These are phyloP conservation scores for Gamarada debralockiae DNA, from an alignment of 495 filamentous ascomycete genomes.

Conservation along the genomic window DNA sequence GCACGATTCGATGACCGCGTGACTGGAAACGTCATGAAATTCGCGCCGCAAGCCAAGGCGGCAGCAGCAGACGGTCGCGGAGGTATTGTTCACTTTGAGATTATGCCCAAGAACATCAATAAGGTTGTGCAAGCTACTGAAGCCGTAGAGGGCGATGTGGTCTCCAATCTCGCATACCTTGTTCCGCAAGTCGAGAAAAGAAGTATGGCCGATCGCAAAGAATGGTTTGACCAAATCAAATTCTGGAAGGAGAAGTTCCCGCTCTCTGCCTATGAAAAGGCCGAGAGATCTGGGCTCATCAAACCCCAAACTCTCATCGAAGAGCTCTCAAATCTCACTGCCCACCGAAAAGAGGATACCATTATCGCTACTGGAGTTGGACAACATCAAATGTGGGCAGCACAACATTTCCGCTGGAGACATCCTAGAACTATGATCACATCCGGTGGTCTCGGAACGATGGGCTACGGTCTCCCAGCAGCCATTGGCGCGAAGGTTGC, in stretches of 20 bases:
- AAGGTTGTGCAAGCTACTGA: constrained; percentile 82
- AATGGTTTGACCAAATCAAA: constrained; percentile 85
- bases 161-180: constrained; percentile 65
- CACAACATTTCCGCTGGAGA: constrained; percentile 91
- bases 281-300: constrained; percentile 65
- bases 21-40: constrained; percentile 58
- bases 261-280: constrained; percentile 67
- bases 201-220: constrained; percentile 58
- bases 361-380: constrained; percentile 90
- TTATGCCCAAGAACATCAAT: constrained; percentile 85
- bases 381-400: constrained; percentile 97
- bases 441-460: constrained; percentile 88
- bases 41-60: constrained; percentile 62
- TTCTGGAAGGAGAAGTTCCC: constrained; percentile 86
- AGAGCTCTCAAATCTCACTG: constrained; percentile 71
- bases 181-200: constrained; percentile 56
- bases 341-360: constrained; percentile 68
- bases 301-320: constrained; percentile 87
- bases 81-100: constrained; percentile 78
- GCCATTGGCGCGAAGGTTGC: constrained; percentile 95
- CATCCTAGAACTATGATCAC: constrained; percentile 85
- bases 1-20: constrained; percentile 78
- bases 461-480: constrained; percentile 91
- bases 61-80: constrained; percentile 68
- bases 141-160: constrained; percentile 72